Evolutionary conservation across 768 basidiomycete species (phyloP).

Genomic region (Pleurotus tuber-regium): DNA sequence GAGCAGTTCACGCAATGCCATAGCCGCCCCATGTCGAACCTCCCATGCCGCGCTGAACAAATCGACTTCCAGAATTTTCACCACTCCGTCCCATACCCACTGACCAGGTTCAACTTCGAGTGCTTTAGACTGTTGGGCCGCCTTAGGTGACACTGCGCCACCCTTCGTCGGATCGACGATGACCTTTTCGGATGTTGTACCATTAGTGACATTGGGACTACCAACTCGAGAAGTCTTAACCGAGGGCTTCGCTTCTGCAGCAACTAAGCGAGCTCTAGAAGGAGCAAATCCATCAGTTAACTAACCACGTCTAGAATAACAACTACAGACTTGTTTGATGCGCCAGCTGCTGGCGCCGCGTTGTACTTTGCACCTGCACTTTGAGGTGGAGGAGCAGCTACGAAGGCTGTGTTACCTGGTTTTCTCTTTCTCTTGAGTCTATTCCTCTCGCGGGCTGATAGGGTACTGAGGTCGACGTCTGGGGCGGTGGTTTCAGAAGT

Average conservation of each 20-base stretch:
- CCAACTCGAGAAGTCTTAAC: constrained; percentile 46
- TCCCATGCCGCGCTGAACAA: constrained; percentile 90
- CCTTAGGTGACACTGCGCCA: constrained; percentile 79
- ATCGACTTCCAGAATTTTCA: constrained; percentile 76
- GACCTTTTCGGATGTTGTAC: constrained; percentile 55
- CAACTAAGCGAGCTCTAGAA: constrained; percentile 70
- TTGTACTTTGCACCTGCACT: constrained; percentile 59
- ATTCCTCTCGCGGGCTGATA: constrained; percentile 93
- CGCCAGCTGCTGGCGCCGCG: constrained; percentile 47
- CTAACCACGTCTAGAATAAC: not conserved
- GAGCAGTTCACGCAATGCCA: constrained; percentile 86
- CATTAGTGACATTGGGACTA: constrained; percentile 50
- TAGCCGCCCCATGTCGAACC: constrained; percentile 88
- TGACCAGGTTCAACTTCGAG: constrained; percentile 70
- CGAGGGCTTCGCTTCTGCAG: constrained; percentile 55
- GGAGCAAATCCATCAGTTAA: constrained; percentile 8
- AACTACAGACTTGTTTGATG: constrained; percentile 53
- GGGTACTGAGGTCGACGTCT: constrained; percentile 47
- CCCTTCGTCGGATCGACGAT: constrained; percentile 80
- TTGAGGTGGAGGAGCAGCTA: constrained; percentile 68
- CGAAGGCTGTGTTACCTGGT: constrained; percentile 78
- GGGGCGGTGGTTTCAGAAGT: constrained; percentile 36
- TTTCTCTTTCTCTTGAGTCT: constrained; percentile 95
- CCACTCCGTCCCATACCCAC: constrained; percentile 88
- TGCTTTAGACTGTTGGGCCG: constrained; percentile 72